These are phyloP conservation scores for Bathelium albidoporum DNA, from an alignment of 495 filamentous ascomycete species.

Conservation along the genomic window DNA sequence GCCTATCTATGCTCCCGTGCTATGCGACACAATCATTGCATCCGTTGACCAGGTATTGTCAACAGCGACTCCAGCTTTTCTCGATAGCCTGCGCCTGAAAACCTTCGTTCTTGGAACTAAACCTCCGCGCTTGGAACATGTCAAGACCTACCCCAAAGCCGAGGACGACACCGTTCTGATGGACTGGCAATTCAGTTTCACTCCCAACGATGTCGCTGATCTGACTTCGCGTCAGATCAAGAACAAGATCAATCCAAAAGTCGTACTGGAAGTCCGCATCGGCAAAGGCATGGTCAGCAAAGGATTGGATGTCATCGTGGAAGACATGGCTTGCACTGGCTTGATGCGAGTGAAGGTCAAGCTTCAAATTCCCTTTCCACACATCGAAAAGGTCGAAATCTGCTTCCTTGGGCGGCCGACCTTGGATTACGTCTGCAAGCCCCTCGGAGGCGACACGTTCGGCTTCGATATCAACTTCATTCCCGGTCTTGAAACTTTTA, in stretches of 20 bases:
- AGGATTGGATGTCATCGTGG: slow-evolving; percentile 92
- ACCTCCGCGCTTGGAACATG: slow-evolving; percentile 89
- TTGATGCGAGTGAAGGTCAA: slow-evolving; percentile 96
- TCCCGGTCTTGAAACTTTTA: slow-evolving; percentile 83
- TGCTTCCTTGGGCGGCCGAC: slow-evolving; percentile 68
- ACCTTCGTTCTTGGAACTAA: slow-evolving; percentile 88
- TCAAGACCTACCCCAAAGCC: slow-evolving; percentile 94
- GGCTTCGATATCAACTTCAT: slow-evolving; percentile 99
- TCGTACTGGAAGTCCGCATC: slow-evolving; percentile 84
- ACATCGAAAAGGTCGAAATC: slow-evolving; percentile 85
- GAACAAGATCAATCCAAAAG: slow-evolving; percentile 93
- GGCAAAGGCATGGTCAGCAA: slow-evolving; percentile 94
- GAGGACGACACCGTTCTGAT: slow-evolving; percentile 93
- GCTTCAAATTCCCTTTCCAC: slow-evolving; percentile 89
- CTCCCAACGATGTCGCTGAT: slow-evolving; percentile 84
- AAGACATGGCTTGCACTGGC: slow-evolving; percentile 91
- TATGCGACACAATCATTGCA: slow-evolving; percentile 82
- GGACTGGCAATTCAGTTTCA: slow-evolving; percentile 99
- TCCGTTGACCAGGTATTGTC: slow-evolving; percentile 94
- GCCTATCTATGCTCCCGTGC: slow-evolving; percentile 93
- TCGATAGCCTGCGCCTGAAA: slow-evolving; percentile 87
- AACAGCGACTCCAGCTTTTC: slow-evolving; percentile 76
- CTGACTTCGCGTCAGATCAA: slow-evolving; percentile 82
- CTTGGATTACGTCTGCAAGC: slow-evolving; percentile 96
- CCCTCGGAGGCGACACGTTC: slow-evolving; percentile 85